These are phyloP conservation scores for Kwoniella bestiolae DNA, from an alignment of 768 basidiomycete genomes.

Conservation along the genomic window DNA sequence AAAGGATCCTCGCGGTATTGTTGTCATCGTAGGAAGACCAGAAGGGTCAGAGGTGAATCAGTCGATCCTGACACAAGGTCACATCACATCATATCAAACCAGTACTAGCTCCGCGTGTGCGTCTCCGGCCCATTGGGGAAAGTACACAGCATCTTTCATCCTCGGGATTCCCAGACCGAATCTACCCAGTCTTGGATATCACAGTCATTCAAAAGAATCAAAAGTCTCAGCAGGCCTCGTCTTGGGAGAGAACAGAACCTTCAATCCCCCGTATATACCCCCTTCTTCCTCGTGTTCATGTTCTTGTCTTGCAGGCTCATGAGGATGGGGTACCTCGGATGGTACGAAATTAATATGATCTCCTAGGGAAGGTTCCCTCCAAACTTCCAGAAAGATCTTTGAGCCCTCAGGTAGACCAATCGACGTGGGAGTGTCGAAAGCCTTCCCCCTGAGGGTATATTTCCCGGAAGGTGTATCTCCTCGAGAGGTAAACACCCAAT, in stretches of 20 bases:
- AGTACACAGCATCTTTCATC: too few relatives aligned
- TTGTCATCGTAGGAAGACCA: too few relatives aligned
- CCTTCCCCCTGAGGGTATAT: neutral
- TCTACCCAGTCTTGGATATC: too few relatives aligned
- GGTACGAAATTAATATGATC: neutral
- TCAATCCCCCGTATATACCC: neutral
- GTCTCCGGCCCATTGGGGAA: too few relatives aligned
- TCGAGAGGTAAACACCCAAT: neutral
- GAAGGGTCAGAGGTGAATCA: too few relatives aligned
- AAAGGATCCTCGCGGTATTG: too few relatives aligned
- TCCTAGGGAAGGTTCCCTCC: neutral
- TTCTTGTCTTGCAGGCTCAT: neutral
- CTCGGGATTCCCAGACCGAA: too few relatives aligned
- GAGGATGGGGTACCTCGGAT: neutral
- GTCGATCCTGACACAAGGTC: too few relatives aligned
- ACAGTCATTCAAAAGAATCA: neutral
- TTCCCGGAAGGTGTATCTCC: neutral
- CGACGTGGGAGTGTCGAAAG: neutral
- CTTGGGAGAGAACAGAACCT: neutral
- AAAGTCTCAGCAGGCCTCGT: neutral
- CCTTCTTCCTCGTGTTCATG: neutral
- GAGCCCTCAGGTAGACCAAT: neutral
- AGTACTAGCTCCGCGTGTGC: too few relatives aligned
- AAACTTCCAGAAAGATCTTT: neutral
- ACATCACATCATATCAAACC: too few relatives aligned